phyloP scores from a whole-genome alignment of 2,329 filamentous ascomycete species.

The Trichoderma sp. region DNA sequence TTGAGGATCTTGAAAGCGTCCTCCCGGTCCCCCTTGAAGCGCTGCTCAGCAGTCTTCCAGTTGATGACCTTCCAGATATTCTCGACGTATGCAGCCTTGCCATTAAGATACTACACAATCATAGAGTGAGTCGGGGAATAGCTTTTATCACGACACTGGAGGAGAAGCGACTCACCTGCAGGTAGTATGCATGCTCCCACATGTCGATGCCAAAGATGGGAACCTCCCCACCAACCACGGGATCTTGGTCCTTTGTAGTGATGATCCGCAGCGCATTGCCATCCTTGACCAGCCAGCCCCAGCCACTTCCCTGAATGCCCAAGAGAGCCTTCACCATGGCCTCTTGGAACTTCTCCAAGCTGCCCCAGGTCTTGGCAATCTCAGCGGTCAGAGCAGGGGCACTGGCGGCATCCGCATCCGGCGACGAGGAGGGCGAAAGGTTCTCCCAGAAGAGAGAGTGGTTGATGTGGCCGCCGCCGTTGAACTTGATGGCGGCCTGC shows the following conservation, averaged over 20 bases:
- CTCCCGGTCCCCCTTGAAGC: conserved; percentile 55
- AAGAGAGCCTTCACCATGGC: conserved; percentile 67
- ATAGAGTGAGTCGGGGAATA: neutral
- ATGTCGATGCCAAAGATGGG: conserved; percentile 81
- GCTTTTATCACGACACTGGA: neutral
- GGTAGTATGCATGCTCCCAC: conserved; percentile 93
- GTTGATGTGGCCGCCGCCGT: conserved; percentile 91
- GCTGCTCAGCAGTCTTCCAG: conserved; percentile 69
- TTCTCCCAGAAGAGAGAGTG: conserved; percentile 93
- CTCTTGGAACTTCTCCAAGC: conserved; percentile 64
- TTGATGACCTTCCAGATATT: conserved; percentile 80
- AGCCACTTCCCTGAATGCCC: conserved; percentile 79
- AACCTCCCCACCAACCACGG: conserved; percentile 63
- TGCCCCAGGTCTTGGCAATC: conserved; percentile 69
- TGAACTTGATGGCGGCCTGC: conserved; percentile 77
- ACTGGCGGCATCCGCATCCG: conserved; percentile 56
- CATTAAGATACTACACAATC: conserved; percentile 69
- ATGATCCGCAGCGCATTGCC: conserved; percentile 65
- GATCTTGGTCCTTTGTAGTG: conserved; percentile 86
- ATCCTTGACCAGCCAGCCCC: conserved; percentile 81
- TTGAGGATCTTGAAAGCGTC: conserved; percentile 50
- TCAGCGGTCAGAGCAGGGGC: conserved; percentile 62
- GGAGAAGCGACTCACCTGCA: conserved; percentile 56
- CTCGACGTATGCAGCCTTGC: conserved; percentile 72
- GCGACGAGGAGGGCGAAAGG: conserved; percentile 61